Evolutionary conservation across 129 eudicot genomes (phyloP).

Genomic region (Scalesia atractyloides): DNA sequence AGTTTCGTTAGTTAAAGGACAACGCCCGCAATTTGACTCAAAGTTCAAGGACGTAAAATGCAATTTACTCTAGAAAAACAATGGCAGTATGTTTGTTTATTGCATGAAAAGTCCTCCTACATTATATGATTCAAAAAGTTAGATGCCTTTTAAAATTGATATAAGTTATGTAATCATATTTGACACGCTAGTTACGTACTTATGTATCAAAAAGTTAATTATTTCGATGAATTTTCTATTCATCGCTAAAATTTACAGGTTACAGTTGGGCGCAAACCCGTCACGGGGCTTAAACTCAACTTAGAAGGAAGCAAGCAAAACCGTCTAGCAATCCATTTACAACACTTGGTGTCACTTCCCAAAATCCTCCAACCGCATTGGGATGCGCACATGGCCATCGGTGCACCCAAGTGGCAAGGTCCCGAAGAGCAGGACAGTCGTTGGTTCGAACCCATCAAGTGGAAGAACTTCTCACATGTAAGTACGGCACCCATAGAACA

Average conservation of each 20-base stretch:
- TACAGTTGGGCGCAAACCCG: constrained; percentile 87
- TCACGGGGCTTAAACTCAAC: constrained; percentile 76
- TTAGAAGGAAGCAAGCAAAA: constrained; percentile 85
- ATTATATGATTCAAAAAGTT: neutral
- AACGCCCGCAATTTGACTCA: no score
- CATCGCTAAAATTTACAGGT: constrained; percentile 46
- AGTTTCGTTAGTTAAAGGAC: no score
- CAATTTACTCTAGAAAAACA: neutral
- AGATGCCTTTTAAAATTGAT: neutral
- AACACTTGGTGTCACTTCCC: constrained; percentile 86
- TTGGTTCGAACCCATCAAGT: constrained; percentile 91
- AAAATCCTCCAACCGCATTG: constrained; percentile 92
- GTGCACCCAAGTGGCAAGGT: constrained; percentile 94
- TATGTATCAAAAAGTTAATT: neutral
- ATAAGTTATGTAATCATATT: neutral
- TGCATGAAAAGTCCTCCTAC: neutral
- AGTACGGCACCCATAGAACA: constrained; percentile 90
- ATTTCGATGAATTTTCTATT: neutral
- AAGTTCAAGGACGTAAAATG: no score
- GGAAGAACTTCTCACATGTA: constrained; percentile 90
- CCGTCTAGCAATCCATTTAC: constrained; percentile 71
- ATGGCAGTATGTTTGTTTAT: neutral
- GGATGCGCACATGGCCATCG: constrained; percentile 90
- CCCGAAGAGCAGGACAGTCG: constrained; percentile 99
- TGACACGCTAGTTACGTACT: neutral